Percentiles rank a stretch among this genome's conserved stretches.
Evolutionary conservation across 306 rosid genomes (phyloP).

Genomic region (Vigna radiata): DNA sequence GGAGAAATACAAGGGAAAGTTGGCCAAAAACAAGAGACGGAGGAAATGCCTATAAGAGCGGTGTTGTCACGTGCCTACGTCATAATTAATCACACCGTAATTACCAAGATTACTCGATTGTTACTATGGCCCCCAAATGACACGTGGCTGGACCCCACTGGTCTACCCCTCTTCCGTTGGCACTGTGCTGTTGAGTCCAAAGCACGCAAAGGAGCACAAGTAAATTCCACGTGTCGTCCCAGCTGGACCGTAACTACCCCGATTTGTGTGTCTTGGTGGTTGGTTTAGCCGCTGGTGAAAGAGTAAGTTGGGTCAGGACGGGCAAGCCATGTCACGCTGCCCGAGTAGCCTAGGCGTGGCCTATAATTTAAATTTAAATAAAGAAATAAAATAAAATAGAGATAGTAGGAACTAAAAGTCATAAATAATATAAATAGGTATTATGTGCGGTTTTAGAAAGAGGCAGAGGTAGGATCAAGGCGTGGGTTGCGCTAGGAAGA

Average conservation of each 20-base stretch:
- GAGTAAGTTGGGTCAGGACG: conserved; percentile 30
- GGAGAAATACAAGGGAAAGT: conserved; percentile 41
- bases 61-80: conserved; percentile 52
- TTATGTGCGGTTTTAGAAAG: background rate
- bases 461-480: conserved; percentile 51
- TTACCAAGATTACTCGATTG: conserved; percentile 49
- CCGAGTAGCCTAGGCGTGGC: too few species aligned
- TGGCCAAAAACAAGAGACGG: conserved; percentile 44
- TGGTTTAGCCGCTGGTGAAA: conserved; percentile 37
- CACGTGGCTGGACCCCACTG: conserved; percentile 55
- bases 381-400: background rate
- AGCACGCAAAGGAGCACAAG: conserved; percentile 52
- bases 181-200: conserved; percentile 53
- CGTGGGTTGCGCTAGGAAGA: conserved; percentile 56
- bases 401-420: conserved; percentile 7
- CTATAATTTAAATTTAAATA: conserved; percentile 19
- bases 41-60: conserved; percentile 41
- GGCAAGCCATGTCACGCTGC: conserved; percentile 57
- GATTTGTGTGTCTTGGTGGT: conserved; percentile 19
- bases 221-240: conserved; percentile 56
- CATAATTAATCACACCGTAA: conserved; percentile 60
- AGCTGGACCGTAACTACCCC: conserved; percentile 48
- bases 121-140: conserved; percentile 29
- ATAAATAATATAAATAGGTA: conserved; percentile 42
- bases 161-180: conserved; percentile 20